Evolutionary conservation across 306 rosid species (phyloP), one percentile per base, ranked within the genome.

Genomic region (Vachellia collinsii): DNA sequence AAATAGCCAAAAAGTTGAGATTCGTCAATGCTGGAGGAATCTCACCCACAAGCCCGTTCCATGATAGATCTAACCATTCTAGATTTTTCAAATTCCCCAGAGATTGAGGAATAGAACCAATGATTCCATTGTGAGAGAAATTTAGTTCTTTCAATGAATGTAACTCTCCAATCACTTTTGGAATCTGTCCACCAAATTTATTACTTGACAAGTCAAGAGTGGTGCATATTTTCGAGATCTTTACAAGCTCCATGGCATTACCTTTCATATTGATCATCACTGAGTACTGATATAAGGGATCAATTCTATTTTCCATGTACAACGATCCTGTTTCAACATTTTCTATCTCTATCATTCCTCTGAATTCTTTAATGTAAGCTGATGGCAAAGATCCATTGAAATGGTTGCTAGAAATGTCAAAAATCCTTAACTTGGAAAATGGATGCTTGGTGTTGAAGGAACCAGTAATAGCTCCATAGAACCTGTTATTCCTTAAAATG

Each of bases 51-150:
- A 77, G 43, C 65, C 14, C 20, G 29, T 81, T 85, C 48, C 71
- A 75, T 11, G 86, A 82, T 25, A 86, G 84, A 37, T 79, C 88
- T 19, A 86, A 47, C 76, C 72, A 79, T 64, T 86, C 80, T 0
- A 86, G 56, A 43, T 53, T 69, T 2, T 6, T 54, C 79, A 86
- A 72, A 13, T 71, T 79, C 3, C 54, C 72, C 10, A 82, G 13
- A 0, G 74, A 62, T 5, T 51, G 11, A 8, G 83, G 86, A 70
- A 85, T 78, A 1, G 6, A 8, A 36, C 86, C 81, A 20, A n/a
- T 34, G 7, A 82, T 56, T 41, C 53, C 13, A 66, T 85, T 80
- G 9, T 77, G 74, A 3, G 85, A 77, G 16, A 81, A 7, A 6
- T 72, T 81, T 25, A 80, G 63, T 8, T 70, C 79, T 44, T 54